Conservation (phyloP, 371 early-diverging fungal genomes). For the Aphelidium insulamus region DNA sequence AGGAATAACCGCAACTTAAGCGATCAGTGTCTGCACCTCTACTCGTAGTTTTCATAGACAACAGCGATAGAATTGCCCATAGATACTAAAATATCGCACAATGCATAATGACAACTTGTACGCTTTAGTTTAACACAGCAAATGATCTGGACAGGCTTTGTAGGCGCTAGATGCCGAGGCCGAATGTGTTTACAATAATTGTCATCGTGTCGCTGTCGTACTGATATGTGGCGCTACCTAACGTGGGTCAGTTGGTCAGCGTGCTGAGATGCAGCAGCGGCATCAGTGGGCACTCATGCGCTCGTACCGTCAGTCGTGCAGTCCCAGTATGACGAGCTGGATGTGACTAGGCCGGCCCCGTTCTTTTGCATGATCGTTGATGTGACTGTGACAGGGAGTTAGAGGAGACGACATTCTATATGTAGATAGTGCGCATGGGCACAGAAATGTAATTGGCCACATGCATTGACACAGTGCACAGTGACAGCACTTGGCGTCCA, state of each 20-base stretch:
- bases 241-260: not conserved
- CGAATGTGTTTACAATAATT: constrained; percentile 25
- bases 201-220: constrained; percentile 35
- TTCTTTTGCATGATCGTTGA: constrained; percentile 34
- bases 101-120: too few species aligned
- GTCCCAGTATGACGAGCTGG: constrained; percentile 28
- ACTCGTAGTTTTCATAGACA: too few species aligned
- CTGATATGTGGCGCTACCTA: constrained; percentile 28
- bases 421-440: not conserved
- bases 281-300: not conserved
- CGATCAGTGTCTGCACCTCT: too few species aligned
- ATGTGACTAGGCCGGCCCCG: constrained; percentile 27
- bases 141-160: too few species aligned
- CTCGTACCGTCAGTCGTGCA: constrained; percentile 17
- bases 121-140: too few species aligned
- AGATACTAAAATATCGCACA: too few species aligned
- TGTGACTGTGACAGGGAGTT: constrained; percentile 11
- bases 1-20: too few species aligned
- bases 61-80: too few species aligned
- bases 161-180: constrained; percentile 20
- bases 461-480: not conserved
- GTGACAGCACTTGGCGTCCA: not conserved
- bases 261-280: not conserved
- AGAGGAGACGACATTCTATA: not conserved
- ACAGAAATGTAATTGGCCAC: not conserved